Evolutionary conservation across 1,284 basidiomycete species (phyloP), one percentile per base, ranked within the genome.

Genomic region (Ceratobasidium sp.): DNA sequence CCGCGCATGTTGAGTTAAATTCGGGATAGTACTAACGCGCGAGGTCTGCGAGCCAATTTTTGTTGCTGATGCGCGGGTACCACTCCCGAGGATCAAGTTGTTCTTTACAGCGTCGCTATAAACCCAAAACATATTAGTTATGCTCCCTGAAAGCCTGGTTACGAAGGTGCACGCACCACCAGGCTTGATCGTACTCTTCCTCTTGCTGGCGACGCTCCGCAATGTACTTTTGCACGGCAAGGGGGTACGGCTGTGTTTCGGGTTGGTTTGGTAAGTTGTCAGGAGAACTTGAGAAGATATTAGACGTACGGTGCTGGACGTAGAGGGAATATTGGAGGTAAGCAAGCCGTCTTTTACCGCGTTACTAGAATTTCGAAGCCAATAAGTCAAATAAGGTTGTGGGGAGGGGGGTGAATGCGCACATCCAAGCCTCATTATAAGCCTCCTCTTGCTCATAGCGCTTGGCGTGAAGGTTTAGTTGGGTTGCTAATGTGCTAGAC

Each of bases 401-500:
- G 22, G 11, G 7, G 16, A 2, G 3, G 6, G 3, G 16, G 16
- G 27, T n/a, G 13, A 16, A 34, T 43, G 19, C 66, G 9, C 31
- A 69, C 66, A 58, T 59, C 66, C 66, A 71, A 34, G 66, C 66
- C 24, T 71, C 29, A 37, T 71, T 11, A 19, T 71, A 71, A 29
- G 53, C 54, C 19, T 71, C 54, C 14, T 71, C 66, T n/a, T 34
- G 27, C 37, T 58, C 66, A 3, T 14, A 16, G 22, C 39, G 54
- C n/a, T 59, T 29, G 41, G 66, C 53, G 48, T 34, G 53, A 19
- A 34, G 19, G 13, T 16, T 16, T 19, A 71, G 19, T 48, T 59
- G 66, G 11, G 49, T 48, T 6, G 53, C 53, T 16, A 59, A 34
- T 13, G 29, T 8, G 31, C 22, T 59, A 9, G 29, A 46, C 66